Conservation (phyloP, 805 yeast genomes). For the Sugiyamaella lignohabitans region DNA sequence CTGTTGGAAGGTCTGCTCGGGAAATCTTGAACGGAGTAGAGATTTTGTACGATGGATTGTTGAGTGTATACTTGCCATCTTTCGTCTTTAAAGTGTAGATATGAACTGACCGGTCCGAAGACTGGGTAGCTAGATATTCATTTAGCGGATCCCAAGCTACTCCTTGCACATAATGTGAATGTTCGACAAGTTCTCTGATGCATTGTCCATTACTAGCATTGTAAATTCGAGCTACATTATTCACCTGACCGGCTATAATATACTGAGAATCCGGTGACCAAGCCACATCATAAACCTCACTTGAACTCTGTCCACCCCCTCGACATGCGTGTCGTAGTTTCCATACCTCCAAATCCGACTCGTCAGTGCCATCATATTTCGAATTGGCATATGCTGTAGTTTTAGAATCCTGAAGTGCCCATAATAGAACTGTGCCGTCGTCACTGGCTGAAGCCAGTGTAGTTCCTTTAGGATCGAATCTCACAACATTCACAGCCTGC, state of each 20-base stretch:
- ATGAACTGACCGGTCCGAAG: conserved; percentile 79
- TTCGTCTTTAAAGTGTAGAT: conserved; percentile 46
- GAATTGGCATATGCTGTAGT: conserved; percentile 34
- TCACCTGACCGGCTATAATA: conserved; percentile 88
- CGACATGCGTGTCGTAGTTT: conserved; percentile 51
- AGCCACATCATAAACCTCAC: conserved; percentile 82
- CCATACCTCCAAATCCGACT: conserved; percentile 63
- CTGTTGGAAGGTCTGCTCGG: conserved; percentile 52
- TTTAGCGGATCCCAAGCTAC: conserved; percentile 90
- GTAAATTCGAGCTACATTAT: conserved; percentile 69
- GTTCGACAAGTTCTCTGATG: conserved; percentile 59
- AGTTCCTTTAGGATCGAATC: conserved; percentile 65
- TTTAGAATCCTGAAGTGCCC: conserved; percentile 43
- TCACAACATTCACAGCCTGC: conserved; percentile 87
- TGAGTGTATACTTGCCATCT: conserved; percentile 32
- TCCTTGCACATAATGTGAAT: conserved; percentile 90
- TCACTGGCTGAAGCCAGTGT: conserved; percentile 88
- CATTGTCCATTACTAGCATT: conserved; percentile 50
- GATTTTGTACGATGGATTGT: conserved; percentile 25
- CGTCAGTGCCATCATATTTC: conserved; percentile 38
- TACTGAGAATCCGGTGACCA: conserved; percentile 86
- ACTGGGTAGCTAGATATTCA: conserved; percentile 73
- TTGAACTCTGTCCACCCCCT: conserved; percentile 27
- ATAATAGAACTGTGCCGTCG: conserved; percentile 80
- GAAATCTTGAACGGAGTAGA: conserved; percentile 39